Evolutionary conservation across 345 rosid species (phyloP).

Genomic region (Orychophragmus violaceus): DNA sequence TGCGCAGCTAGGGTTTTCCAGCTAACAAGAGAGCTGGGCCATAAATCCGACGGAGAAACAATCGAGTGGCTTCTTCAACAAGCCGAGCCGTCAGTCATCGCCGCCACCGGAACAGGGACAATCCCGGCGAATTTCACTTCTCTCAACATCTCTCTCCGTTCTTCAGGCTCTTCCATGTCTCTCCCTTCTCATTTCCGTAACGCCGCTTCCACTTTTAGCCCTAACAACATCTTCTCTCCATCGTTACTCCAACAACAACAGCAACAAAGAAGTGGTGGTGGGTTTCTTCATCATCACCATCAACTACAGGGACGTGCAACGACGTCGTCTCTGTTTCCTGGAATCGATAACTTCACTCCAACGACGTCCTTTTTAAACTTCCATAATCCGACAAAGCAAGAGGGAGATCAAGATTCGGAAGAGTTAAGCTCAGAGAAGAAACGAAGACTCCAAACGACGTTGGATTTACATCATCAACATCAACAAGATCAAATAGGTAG

Average conservation of each 20-base stretch:
- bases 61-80: slow-evolving; percentile 99
- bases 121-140: slow-evolving; percentile 97
- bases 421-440: slow-evolving; percentile 52
- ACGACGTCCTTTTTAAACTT: slow-evolving; percentile 69
- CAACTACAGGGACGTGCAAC: slow-evolving; percentile 26
- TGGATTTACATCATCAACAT: slow-evolving; percentile 25
- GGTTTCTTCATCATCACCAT: slow-evolving; percentile 13
- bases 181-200: slow-evolving; percentile 77
- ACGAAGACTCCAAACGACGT: slow-evolving; percentile 46
- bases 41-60: slow-evolving; percentile 93
- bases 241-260: slow-evolving; percentile 24
- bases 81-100: slow-evolving; percentile 93
- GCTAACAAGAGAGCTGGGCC: slow-evolving; percentile 85
- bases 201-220: slow-evolving; percentile 52
- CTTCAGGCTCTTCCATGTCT: slow-evolving; percentile 86
- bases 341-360: slow-evolving; percentile 23
- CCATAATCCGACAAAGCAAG: slow-evolving; percentile 68
- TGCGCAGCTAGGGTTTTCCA: slow-evolving; percentile 99
- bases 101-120: slow-evolving; percentile 97
- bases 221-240: slow-evolving; percentile 18
- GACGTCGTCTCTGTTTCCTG: slow-evolving; percentile 30
- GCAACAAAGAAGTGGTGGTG: slow-evolving; percentile 5
- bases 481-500: slow-evolving; percentile 62
- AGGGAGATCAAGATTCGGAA: slow-evolving; percentile 32
- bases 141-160: slow-evolving; percentile 80